A percentile compares a stretch with the other conserved stretches of the same genome.
Evolutionary conservation across 1,284 basidiomycete genomes (phyloP).

Genomic region (Pulchroboletus neoregius): DNA sequence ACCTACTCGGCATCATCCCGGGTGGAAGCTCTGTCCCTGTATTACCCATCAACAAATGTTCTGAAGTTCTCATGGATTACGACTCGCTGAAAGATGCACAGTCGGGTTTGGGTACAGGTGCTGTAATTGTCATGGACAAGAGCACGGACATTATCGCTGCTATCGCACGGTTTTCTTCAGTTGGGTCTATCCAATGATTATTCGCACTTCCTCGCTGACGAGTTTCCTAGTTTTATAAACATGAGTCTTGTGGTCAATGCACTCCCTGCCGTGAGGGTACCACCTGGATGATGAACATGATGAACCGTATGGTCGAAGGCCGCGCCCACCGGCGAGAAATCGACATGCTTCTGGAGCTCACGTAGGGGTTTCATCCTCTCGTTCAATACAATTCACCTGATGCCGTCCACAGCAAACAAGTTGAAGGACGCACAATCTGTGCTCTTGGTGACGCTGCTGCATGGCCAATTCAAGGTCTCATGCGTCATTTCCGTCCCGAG

Average conservation of each 20-base stretch:
- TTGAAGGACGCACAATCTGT: slow-evolving; percentile 95
- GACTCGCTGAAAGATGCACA: slow-evolving; percentile 96
- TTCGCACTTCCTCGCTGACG: background rate
- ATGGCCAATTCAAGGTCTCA: slow-evolving; percentile 96
- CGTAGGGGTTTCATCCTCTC: slow-evolving; percentile 43
- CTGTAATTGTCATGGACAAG: slow-evolving; percentile 99
- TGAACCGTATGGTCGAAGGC: slow-evolving; percentile 89
- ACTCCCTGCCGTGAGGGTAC: slow-evolving; percentile 96
- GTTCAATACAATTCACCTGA: slow-evolving; percentile 18
- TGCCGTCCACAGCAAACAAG: slow-evolving; percentile 71
- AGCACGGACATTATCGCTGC: slow-evolving; percentile 90
- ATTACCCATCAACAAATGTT: slow-evolving; percentile 76
- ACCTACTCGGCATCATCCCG: slow-evolving; percentile 91
- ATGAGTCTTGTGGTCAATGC: slow-evolving; percentile 98
- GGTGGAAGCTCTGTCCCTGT: slow-evolving; percentile 97
- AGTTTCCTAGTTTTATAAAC: slow-evolving; percentile 80
- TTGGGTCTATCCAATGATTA: slow-evolving; percentile 30
- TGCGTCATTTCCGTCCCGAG: slow-evolving; percentile 95
- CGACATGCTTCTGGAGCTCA: slow-evolving; percentile 93
- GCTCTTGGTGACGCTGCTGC: slow-evolving; percentile 96
- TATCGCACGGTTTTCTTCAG: slow-evolving; percentile 89
- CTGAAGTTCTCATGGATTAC: slow-evolving; percentile 95
- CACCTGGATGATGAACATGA: slow-evolving; percentile 99
- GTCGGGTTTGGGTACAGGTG: slow-evolving; percentile 93
- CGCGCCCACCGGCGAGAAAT: slow-evolving; percentile 91